Percentiles rank a stretch among this genome's conserved stretches.
Conservation (phyloP, 306 rosid genomes). For the Trichosanthes cucumerina region DNA sequence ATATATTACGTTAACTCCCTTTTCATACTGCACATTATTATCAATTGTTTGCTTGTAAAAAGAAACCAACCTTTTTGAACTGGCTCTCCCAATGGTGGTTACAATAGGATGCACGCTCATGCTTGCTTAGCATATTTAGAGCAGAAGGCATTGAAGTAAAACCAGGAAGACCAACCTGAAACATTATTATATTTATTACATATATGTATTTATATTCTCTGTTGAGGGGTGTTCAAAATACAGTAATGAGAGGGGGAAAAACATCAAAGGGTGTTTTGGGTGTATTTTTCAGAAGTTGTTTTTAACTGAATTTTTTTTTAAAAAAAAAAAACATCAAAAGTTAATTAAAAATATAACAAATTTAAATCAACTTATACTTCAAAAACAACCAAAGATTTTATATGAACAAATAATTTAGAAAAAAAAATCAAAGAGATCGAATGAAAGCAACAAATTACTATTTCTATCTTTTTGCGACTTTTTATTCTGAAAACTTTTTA, state of each 20-base stretch:
- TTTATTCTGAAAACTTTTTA: not conserved
- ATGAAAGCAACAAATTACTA: not conserved
- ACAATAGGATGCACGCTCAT: constrained; percentile 96
- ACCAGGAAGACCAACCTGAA: constrained; percentile 96
- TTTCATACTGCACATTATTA: not conserved
- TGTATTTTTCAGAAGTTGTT: not conserved
- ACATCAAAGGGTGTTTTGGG: not conserved
- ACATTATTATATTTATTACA: constrained; percentile 5
- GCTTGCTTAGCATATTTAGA: constrained; percentile 82
- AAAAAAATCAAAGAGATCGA: not conserved
- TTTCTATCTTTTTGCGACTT: not conserved
- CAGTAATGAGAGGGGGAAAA: not conserved
- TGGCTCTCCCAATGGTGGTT: constrained; percentile 93
- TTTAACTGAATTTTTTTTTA: not conserved
- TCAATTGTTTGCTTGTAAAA: not conserved
- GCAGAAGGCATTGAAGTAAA: constrained; percentile 90
- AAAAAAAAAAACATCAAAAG: not conserved
- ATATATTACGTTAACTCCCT: not conserved
- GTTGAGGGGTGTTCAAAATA: not conserved
- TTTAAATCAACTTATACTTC: not conserved
- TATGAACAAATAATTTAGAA: not conserved
- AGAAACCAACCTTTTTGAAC: constrained; percentile 65
- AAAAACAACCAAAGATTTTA: not conserved
- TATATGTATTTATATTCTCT: not conserved
- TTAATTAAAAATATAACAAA: not conserved